These are phyloP conservation scores for Cupressus sempervirens DNA, from an alignment of 75 land plant genomes.

Conservation along the genomic window DNA sequence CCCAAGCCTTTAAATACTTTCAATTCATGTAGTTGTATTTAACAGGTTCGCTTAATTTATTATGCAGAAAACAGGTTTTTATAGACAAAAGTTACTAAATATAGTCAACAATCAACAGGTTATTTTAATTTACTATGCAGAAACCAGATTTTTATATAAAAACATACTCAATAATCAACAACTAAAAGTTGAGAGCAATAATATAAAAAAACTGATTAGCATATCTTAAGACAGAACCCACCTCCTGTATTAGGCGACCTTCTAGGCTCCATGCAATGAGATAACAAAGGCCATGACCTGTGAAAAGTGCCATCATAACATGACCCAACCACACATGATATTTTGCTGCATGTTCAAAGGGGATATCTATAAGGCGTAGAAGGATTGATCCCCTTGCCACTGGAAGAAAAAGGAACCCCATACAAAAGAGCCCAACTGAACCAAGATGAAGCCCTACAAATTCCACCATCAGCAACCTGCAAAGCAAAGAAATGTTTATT, in stretches of 20 bases:
- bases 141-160: not conserved
- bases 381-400: conserved; percentile 80
- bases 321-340: conserved; percentile 96
- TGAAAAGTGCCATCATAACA: conserved; percentile 68
- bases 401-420: conserved; percentile 78
- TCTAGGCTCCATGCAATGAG: conserved; percentile 44
- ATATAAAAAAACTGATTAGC: not conserved
- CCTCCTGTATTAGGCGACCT: conserved; percentile 30
- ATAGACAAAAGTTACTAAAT: not conserved
- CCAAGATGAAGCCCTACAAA: conserved; percentile 48
- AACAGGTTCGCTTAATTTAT: not conserved
- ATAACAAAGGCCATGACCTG: conserved; percentile 63
- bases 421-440: conserved; percentile 47
- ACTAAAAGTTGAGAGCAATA: not conserved
- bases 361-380: conserved; percentile 79
- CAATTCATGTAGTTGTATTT: not conserved
- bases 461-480: conserved; percentile 42
- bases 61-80: not conserved
- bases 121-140: not conserved
- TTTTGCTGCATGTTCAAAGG: conserved; percentile 86
- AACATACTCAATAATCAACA: not conserved
- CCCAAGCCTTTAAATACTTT: not conserved
- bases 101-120: not conserved
- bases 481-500: conserved; percentile 13
- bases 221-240: conserved; percentile 15